Evolutionary conservation across 768 basidiomycete genomes (phyloP), one percentile per base, ranked within the genome.

Genomic region (Tricholoma furcatifolium): DNA sequence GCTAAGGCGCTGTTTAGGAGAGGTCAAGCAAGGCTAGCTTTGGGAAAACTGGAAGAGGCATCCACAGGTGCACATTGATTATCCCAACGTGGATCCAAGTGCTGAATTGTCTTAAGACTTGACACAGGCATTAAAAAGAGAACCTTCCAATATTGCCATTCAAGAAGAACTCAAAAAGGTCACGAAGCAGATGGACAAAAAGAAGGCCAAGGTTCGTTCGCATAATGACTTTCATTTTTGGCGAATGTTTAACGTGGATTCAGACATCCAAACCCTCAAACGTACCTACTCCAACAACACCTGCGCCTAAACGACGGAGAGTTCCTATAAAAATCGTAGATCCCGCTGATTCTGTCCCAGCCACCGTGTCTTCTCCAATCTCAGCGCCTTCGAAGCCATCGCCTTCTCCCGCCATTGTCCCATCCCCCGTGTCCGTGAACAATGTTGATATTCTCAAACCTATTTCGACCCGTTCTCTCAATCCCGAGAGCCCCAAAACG

Each of bases 1-100:
- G 82, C 86, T 21, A 96, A 96, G 58, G 93, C 85, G 0, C 63
- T 89, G 31, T 96, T 88, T 62, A 74, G 93, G 54, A 74, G 92
- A 62, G 87, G 79, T 0, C 86, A 95, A 65, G 91, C 93, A 1
- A 72, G 87, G 40, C 66, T 75, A 11, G 83, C 71, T 3, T 61
- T 88, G 57, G 80, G 72, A 20, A 79, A 78, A 43, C 60, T 83
- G 9, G 61, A 68, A 2, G 86, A 82, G 2, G 92, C 91, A 1
- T 73, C 77, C 44, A 67, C 74, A 60, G 93, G 93, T 87, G 39
- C 11, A 43, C 17, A 14, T 27, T 27, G 27, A 27, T 7, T 27
- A 3, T 27, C 7, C 27, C 4, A 27, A 27, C 7, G 7, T 7
- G 7, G 27, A 27, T 27, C 3, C 27, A 27, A 27, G 7, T 27